Conservation (phyloP, 1,139 yeast species). For the Lodderomyces jiufengensis region DNA sequence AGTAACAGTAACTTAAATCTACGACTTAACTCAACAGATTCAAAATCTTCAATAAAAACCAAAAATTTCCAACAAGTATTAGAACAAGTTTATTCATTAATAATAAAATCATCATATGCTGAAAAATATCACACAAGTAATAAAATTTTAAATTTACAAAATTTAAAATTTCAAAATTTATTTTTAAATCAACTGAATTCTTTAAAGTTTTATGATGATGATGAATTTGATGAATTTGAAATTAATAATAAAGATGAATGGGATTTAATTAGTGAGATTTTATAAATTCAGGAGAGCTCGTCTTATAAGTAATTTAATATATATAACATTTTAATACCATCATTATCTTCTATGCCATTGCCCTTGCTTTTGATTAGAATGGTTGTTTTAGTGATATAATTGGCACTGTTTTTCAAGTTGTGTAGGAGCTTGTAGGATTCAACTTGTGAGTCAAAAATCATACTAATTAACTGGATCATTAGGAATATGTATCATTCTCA, state of each 20-base stretch:
- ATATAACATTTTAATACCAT: no score
- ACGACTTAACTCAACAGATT: neutral
- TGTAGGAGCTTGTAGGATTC: no score
- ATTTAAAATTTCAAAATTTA: slow-evolving; percentile 22
- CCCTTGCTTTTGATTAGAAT: no score
- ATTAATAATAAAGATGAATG: slow-evolving; percentile 31
- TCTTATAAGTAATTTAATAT: no score
- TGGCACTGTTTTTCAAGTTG: no score
- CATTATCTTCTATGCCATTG: no score
- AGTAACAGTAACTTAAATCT: neutral
- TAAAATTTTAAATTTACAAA: slow-evolving; percentile 16
- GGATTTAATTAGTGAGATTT: slow-evolving; percentile 40
- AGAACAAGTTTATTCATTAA: slow-evolving; percentile 28
- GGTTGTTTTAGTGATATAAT: no score
- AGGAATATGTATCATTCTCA: no score
- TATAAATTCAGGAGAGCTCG: slow-evolving; percentile 5
- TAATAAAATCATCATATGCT: slow-evolving; percentile 14
- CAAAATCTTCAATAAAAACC: neutral
- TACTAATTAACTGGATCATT: no score
- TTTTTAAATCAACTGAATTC: slow-evolving; percentile 23
- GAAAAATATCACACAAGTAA: slow-evolving; percentile 2
- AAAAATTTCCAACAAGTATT: slow-evolving; percentile 15
- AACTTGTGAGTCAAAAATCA: no score
- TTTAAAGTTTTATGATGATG: neutral
- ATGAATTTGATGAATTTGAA: slow-evolving; percentile 1